A percentile compares a stretch with the other conserved stretches of the same genome.
These are phyloP conservation scores for Xylariaceae sp. DNA, from an alignment of 2,329 filamentous ascomycete genomes.

Conservation along the genomic window DNA sequence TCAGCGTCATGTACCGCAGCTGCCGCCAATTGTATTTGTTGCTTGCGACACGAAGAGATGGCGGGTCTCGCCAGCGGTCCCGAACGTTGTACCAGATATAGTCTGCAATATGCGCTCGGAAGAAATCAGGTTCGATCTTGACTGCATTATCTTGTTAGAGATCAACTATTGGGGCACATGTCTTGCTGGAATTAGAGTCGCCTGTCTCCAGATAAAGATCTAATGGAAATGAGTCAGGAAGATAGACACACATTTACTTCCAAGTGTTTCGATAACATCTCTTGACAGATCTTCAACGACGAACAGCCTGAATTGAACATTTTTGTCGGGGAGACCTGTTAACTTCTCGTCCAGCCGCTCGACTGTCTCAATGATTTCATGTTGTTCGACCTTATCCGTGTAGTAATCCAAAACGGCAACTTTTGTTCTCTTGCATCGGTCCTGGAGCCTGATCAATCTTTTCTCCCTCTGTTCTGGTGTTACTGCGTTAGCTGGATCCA, in stretches of 20 bases:
- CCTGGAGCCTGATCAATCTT: no score
- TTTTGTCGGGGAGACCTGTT: not conserved
- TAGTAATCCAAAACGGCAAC: conserved; percentile 16
- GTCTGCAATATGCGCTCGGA: conserved; percentile 24
- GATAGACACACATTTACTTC: conserved; percentile 14
- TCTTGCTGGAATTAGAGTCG: not conserved
- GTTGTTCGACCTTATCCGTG: conserved; percentile 3
- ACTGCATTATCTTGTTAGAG: conserved; percentile 4
- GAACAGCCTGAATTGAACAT: conserved; percentile 12
- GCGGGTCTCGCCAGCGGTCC: conserved; percentile 26
- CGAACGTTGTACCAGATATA: conserved; percentile 26
- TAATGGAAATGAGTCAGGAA: not conserved
- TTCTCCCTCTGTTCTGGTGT: not conserved
- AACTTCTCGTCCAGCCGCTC: conserved; percentile 1
- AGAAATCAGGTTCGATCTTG: conserved; percentile 19
- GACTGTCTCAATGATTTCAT: not conserved
- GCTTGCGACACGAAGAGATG: conserved; percentile 20
- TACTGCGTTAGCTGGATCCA: not conserved
- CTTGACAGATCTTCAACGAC: conserved; percentile 21
- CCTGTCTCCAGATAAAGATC: not conserved
- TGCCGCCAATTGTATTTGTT: conserved; percentile 24
- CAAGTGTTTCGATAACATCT: conserved; percentile 19
- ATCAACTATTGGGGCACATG: not conserved
- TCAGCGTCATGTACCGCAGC: conserved; percentile 22
- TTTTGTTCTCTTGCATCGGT: conserved; percentile 13